Evolutionary conservation across 371 early-diverging fungal genomes (phyloP), one percentile per base, ranked within the genome.

Genomic region (Rhizopus delemar): DNA sequence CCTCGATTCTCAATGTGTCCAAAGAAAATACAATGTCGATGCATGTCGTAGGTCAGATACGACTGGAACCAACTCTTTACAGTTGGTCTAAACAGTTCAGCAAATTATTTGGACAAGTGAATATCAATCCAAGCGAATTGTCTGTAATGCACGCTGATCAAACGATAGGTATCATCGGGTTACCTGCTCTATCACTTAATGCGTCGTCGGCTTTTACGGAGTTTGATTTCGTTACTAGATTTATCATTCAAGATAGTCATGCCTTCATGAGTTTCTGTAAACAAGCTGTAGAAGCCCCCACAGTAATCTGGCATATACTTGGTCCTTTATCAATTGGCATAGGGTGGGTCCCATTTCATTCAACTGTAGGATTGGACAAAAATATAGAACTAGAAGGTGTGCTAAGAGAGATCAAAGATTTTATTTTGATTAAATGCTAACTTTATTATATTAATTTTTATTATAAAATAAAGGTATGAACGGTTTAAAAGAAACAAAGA

Each of bases 211-310:
- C 48, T 4, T 29, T 59, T 11, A 78, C 75, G 12, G 38, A 9
- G 1, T 80, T 80, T 66, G 65, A 75, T 54, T 80, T 80, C 49
- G 53, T 67, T 28, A 77, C 80, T 5, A 68, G 39, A 4, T 75
- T 80, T 39, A 39, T 60, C 11, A 70, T 80, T 41, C 60, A 66
- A 4, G 68, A 75, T 56, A 60, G 53, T 8, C 51, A 66, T 13
- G 72, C 72, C 9, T 65, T 80, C 22, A 68, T 73, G 55, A 51
- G 34, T 3, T 80, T 80, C 48, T 75, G 75, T 46, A 66, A 69
- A 49, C 70, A 73, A 29, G 80, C 80, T 8, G 72, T 80, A 9
- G 43, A 55, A 3, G 60, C 68, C 8, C 62, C 63, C 32, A 59
- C 58, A 11, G 72, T 80, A 11, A 38, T 65, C 49, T 80, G 80